Percentiles rank a stretch among this genome's conserved stretches.
Conservation (phyloP, 441 rosid genomes). For the Breynia disticha region DNA sequence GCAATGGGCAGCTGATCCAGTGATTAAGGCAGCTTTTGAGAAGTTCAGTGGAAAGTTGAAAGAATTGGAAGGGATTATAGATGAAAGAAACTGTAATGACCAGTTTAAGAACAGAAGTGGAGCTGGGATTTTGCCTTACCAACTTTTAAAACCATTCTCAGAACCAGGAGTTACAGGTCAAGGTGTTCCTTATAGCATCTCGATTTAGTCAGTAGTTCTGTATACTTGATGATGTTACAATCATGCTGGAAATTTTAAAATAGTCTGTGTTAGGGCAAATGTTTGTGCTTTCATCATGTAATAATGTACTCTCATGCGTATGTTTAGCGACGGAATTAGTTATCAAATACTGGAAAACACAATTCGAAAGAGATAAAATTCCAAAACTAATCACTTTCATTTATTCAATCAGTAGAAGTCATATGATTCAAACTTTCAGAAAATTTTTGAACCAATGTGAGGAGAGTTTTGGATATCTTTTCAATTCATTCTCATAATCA, state of each 20-base stretch:
- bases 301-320: too few species aligned
- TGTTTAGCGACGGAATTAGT: too few species aligned
- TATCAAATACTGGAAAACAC: too few species aligned
- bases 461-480: constrained; percentile 42
- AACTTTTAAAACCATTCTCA: constrained; percentile 36
- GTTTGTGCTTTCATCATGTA: too few species aligned
- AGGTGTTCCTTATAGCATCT: constrained; percentile 35
- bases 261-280: too few species aligned
- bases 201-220: constrained; percentile 13
- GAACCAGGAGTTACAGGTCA: constrained; percentile 31
- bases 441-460: constrained; percentile 39
- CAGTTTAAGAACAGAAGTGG: constrained; percentile 30
- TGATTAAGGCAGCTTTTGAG: constrained; percentile 11
- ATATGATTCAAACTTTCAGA: too few species aligned
- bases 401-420: too few species aligned
- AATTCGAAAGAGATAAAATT: too few species aligned
- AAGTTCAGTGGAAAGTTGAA: background rate
- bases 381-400: too few species aligned
- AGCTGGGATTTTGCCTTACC: constrained; percentile 28
- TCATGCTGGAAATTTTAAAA: too few species aligned
- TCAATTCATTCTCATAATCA: constrained; percentile 35
- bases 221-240: too few species aligned
- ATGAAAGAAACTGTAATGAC: constrained; percentile 20
- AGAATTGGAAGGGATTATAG: constrained; percentile 22
- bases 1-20: constrained; percentile 31